These are phyloP conservation scores for Emmonsia crescens DNA, from an alignment of 2,329 filamentous ascomycete genomes.

Conservation along the genomic window DNA sequence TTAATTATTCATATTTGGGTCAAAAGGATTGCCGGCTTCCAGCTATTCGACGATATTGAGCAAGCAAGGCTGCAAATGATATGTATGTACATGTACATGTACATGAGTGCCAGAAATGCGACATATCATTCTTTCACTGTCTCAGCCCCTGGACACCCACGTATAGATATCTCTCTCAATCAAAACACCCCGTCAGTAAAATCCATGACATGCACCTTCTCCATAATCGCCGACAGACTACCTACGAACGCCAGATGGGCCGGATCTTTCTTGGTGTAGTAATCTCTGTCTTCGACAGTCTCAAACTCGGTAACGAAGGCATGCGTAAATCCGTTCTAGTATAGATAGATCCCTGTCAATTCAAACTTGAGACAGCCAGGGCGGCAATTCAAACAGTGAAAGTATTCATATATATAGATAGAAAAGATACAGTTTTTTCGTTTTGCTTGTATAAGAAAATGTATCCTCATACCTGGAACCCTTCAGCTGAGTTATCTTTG, in stretches of 20 bases:
- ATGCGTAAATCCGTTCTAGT: slow-evolving; percentile 55
- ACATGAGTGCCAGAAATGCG: not conserved
- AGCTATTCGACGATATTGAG: not conserved
- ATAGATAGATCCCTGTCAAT: not conserved
- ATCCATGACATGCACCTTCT: slow-evolving; percentile 29
- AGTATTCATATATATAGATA: not conserved
- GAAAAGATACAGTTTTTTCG: not conserved
- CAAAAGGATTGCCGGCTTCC: not conserved
- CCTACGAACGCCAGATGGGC: slow-evolving; percentile 51
- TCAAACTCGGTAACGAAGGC: slow-evolving; percentile 59
- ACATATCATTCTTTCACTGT: not conserved
- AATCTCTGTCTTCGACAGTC: slow-evolving; percentile 52
- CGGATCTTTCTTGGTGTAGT: slow-evolving; percentile 57
- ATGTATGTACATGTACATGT: not conserved
- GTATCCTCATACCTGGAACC: slow-evolving; percentile 42
- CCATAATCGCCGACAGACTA: slow-evolving; percentile 22
- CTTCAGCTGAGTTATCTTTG: slow-evolving; percentile 51
- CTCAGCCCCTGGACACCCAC: not conserved
- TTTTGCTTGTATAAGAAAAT: not conserved
- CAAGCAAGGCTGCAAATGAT: not conserved
- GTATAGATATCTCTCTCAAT: not conserved
- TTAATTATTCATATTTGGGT: not conserved
- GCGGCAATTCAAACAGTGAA: not conserved
- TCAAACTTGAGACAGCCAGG: not conserved
- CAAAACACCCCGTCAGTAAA: slow-evolving; percentile 21